These are phyloP conservation scores for Ascochyta pisi DNA, from an alignment of 2,329 filamentous ascomycete genomes.

Conservation along the genomic window DNA sequence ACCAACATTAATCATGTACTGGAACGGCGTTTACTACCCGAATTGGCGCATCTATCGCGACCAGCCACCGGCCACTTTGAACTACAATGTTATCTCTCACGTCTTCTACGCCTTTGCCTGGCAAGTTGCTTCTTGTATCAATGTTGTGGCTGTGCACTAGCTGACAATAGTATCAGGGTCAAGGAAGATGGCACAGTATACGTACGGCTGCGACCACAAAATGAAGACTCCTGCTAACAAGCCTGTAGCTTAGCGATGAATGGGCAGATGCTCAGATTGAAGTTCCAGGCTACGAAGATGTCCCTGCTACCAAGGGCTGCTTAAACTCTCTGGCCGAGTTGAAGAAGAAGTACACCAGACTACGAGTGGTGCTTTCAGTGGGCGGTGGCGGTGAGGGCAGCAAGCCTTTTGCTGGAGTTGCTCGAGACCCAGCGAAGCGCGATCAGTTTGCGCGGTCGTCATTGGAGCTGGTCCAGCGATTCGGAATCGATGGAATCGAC, in stretches of 20 bases:
- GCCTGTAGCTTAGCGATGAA: constrained; percentile 74
- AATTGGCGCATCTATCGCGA: constrained; percentile 77
- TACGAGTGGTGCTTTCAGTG: constrained; percentile 79
- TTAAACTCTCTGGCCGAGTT: constrained; percentile 75
- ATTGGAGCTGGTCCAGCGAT: constrained; percentile 71
- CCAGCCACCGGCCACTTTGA: constrained; percentile 75
- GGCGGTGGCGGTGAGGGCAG: constrained; percentile 74
- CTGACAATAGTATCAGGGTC: constrained; percentile 58
- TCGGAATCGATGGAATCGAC: constrained; percentile 77
- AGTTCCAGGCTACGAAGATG: constrained; percentile 66
- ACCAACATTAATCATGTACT: constrained; percentile 47
- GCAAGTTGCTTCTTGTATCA: constrained; percentile 44
- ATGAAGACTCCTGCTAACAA: constrained; percentile 23
- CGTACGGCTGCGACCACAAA: constrained; percentile 62
- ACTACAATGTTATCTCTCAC: constrained; percentile 78
- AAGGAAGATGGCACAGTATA: constrained; percentile 75
- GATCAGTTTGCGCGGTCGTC: constrained; percentile 76
- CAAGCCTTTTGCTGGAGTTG: constrained; percentile 72
- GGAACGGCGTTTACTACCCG: constrained; percentile 85
- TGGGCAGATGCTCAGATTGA: constrained; percentile 76
- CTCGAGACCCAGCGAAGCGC: constrained; percentile 64
- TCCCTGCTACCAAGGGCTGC: constrained; percentile 55
- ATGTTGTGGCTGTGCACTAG: constrained; percentile 13
- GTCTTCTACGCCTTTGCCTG: constrained; percentile 83
- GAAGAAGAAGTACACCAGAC: constrained; percentile 72